A percentile compares a stretch with the other conserved stretches of the same genome.
Evolutionary conservation across 345 rosid species (phyloP).

Genomic region (Gossypium rotundifolium): DNA sequence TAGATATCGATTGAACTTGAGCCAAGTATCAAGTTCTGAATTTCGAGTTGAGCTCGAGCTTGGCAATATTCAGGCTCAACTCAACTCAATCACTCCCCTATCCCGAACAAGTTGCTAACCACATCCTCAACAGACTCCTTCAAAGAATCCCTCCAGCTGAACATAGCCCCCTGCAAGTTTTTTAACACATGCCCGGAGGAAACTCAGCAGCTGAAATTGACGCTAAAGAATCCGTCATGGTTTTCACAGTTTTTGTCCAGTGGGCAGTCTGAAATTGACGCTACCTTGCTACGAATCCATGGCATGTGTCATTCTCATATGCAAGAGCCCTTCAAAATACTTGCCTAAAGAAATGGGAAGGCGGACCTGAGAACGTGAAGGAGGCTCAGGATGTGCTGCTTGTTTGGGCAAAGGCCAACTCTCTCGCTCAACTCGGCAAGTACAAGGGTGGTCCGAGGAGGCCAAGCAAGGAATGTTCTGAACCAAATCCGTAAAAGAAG

Average conservation of each 20-base stretch:
- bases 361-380: slow-evolving; percentile 70
- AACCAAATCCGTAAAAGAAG: background rate
- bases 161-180: background rate
- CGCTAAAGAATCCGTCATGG: background rate
- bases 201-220: background rate
- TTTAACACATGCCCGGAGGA: background rate
- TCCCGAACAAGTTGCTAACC: slow-evolving; percentile 68
- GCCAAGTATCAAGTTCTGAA: too few relatives aligned
- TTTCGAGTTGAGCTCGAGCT: too few relatives aligned
- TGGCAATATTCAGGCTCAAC: too few relatives aligned
- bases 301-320: slow-evolving; percentile 98
- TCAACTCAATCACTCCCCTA: too few relatives aligned
- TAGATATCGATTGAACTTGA: too few relatives aligned
- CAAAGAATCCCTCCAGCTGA: slow-evolving; percentile 83
- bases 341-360: slow-evolving; percentile 80
- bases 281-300: slow-evolving; percentile 69
- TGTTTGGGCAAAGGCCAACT: slow-evolving; percentile 72
- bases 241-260: slow-evolving; percentile 85
- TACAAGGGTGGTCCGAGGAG: slow-evolving; percentile 79
- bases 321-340: slow-evolving; percentile 95
- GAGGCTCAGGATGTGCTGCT: slow-evolving; percentile 70
- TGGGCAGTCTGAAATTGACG: slow-evolving; percentile 93
- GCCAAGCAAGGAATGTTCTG: slow-evolving; percentile 71
- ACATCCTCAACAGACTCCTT: slow-evolving; percentile 84
- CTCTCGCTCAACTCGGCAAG: slow-evolving; percentile 86